Base-by-base conservation (phyloP, 2,329 filamentous ascomycete genomes). In the Gnomoniopsis sp. region DNA sequence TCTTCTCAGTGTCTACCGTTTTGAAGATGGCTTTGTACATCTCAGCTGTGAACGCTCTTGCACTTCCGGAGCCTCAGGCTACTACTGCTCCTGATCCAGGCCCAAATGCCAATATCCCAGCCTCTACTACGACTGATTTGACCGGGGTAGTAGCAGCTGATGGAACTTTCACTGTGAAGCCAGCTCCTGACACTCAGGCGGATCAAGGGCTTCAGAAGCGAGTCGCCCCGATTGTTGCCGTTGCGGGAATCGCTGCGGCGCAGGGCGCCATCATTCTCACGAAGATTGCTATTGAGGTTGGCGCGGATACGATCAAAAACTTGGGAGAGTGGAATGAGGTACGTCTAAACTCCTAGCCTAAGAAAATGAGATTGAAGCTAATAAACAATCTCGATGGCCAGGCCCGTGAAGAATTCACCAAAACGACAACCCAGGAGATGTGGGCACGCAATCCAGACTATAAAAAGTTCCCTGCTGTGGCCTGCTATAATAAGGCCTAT, bases 401-500 rank as follows among this genome's bases (percentile, higher is more conserved):
- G 26, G 57, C 62, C 10, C 61, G 64, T 15, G 61, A 65, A 58
- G 55, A 58, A 11, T 65, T 65, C 57, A 62, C 64, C 23, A 62
- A 62, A 57, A 55, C 53, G 21, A 63, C 63, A 3, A 57, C 57
- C 2, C 41, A 52, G 41, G 55, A 58, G 51, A 65, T 65, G 64
- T 62, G 59, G 64, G 55, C 57, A 3, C 52, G 38, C 23, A 65
- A 65, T 57, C 61, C 63, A 10, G 54, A 65, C 55, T 34, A 36
- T 19, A n/a, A 15, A 1, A 58, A 58, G 36, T 62, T 53, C 50
- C 57, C 58, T 0, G 64, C 63, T 14, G 63, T 56, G 12, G 15
- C 57, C 52, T 65, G 64, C 59, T 63, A 64, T 34, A 65, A 65
- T 59, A 62, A 62, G 54, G 64, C 44, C 7, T 65, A 64, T 43